Conservation (phyloP, 2,329 filamentous ascomycete genomes). For the Biscogniauxia marginata region DNA sequence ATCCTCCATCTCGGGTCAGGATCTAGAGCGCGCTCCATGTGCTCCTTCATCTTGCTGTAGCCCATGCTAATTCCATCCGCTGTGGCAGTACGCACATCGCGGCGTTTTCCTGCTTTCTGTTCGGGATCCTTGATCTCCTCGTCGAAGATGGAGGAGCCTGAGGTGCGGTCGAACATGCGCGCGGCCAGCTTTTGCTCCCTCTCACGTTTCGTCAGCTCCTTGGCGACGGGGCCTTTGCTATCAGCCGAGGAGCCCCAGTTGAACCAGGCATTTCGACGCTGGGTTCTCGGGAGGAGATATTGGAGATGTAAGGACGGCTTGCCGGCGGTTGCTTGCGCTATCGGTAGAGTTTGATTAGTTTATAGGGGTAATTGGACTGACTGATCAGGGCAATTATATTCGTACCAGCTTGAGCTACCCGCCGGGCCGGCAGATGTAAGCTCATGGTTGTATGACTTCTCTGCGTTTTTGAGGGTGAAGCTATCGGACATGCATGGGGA, state of each 20-base stretch:
- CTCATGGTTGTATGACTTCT: conserved; percentile 52
- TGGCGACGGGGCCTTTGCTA: conserved; percentile 18
- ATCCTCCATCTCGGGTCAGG: conserved; percentile 71
- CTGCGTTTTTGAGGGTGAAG: conserved; percentile 1
- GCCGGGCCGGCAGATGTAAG: conserved; percentile 61
- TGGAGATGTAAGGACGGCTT: conserved; percentile 24
- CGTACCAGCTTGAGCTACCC: conserved; percentile 60
- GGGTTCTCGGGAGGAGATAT: conserved; percentile 31
- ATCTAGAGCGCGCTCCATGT: conserved; percentile 65
- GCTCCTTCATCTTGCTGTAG: conserved; percentile 45
- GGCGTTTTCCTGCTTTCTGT: conserved; percentile 19
- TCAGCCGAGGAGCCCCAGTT: conserved; percentile 34
- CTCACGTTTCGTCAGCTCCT: conserved; percentile 31
- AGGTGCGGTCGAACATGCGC: conserved; percentile 43
- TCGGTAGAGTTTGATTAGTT: conserved; percentile 6
- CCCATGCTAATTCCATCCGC: conserved; percentile 14
- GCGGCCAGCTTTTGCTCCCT: conserved; percentile 43
- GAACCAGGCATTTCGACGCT: conserved; percentile 43
- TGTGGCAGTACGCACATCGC: neutral
- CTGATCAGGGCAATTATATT: conserved; percentile 4
- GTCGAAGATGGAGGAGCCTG: conserved; percentile 62
- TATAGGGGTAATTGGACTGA: neutral
- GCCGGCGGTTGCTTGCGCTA: conserved; percentile 21
- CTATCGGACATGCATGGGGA: neutral
- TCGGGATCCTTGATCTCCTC: conserved; percentile 46